Base-by-base conservation (phyloP, 352 stramenopile genomes). In the Globisporangium rhizosaccharum region DNA sequence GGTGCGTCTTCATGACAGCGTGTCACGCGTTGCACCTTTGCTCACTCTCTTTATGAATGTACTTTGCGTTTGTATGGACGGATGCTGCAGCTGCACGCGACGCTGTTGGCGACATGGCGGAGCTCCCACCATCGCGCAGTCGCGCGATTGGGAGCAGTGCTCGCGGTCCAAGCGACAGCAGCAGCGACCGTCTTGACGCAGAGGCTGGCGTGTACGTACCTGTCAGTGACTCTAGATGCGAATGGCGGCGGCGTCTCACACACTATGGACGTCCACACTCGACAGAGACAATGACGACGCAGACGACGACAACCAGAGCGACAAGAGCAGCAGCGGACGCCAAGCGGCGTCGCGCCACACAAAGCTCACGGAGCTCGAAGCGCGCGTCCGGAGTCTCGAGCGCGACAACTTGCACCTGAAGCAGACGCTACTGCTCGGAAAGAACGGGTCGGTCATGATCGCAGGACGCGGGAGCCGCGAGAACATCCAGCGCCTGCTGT, bases 381-480 rank as follows among this genome's bases (percentile, higher is more conserved):
- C 79, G 49, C 79, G 87, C 56, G 82, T 92, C 67, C 76, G 82
- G 30, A 66, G 61, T 5, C 62, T 92, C 5, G 82, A 92, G 69
- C 70, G 76, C 42, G 79, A 92, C 62, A 92, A 92, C 61, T 45
- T 90, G 47, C 79, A 90, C 53, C 51, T 92, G 17, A 92, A 92
- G 53, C 82, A 90, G 57, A 82, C 82, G 39, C 66, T 92, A 51
- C 53, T 92, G 55, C 63, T 90, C 36, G 76, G 76, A 51, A 88
- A 85, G 54, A 84, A 82, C 25, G 71, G 66, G 18, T 71, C 70
- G 11, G 65, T 72, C n/a, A 70, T 75, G 59, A 66, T 87, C 51
- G 66, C 65, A 0, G 73, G 66, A 0, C 60, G 67, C 30, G 56
- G 61, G 14, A 66, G 65, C 25, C 68, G 72, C 25, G 78, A 78